A percentile compares a stretch with the other conserved stretches of the same genome.
phyloP scores from a whole-genome alignment of 345 rosid genomes.

The Eucalyptus curtisii region DNA sequence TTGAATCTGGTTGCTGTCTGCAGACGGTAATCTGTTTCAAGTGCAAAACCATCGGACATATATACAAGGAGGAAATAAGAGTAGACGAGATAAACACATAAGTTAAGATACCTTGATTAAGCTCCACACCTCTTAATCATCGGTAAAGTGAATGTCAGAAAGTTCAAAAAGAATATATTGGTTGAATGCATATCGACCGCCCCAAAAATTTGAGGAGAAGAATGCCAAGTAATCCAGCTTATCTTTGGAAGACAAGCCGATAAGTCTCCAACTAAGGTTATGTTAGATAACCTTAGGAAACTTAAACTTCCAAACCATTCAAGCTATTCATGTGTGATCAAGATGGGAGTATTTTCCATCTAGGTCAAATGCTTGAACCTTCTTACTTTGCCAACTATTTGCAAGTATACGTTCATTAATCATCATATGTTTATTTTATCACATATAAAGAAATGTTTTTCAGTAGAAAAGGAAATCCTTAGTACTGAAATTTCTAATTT shows the following conservation, averaged over 20 bases:
- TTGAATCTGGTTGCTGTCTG: background rate
- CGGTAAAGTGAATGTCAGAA: background rate
- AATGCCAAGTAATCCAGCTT: background rate
- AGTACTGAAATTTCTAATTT: background rate
- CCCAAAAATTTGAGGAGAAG: background rate
- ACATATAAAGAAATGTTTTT: too few relatives aligned
- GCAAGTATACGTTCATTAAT: fast-evolving
- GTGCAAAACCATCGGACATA: background rate
- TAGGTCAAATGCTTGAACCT: background rate
- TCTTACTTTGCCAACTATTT: background rate
- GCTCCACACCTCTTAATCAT: background rate
- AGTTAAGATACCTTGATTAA: background rate
- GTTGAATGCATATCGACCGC: background rate
- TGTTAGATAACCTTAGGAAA: background rate
- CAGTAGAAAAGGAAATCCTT: background rate
- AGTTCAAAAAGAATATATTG: background rate
- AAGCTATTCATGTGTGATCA: background rate
- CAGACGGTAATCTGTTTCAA: background rate
- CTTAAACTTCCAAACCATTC: background rate
- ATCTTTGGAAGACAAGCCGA: background rate
- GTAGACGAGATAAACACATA: background rate
- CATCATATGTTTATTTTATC: too few relatives aligned
- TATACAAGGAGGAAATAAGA: too few relatives aligned
- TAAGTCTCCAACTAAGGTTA: background rate
- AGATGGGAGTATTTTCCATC: background rate